phyloP scores from a whole-genome alignment of 495 filamentous ascomycete species.

The Xylaria flabelliformis region DNA sequence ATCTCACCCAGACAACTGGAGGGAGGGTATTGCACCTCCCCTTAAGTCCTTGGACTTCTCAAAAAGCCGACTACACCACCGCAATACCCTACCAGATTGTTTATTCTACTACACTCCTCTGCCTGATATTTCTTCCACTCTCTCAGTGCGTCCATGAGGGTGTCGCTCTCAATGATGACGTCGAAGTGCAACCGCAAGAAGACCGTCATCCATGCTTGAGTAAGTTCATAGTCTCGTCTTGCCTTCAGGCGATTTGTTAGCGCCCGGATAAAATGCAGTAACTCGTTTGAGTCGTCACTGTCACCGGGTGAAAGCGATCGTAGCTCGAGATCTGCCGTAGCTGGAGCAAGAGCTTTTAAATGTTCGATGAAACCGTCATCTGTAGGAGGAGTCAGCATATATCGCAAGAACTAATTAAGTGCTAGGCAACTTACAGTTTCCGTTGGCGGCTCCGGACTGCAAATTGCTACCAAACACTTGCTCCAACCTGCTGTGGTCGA shows the following conservation, averaged over 20 bases:
- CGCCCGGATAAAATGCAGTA: conserved; percentile 72
- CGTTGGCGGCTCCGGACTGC: conserved; percentile 49
- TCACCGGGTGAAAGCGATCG: conserved; percentile 69
- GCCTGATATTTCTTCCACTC: conserved; percentile 73
- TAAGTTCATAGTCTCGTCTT: conserved; percentile 85
- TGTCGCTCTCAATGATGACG: conserved; percentile 49
- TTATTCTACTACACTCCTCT: conserved; percentile 71
- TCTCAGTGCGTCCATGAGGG: conserved; percentile 56
- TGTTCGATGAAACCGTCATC: conserved; percentile 71
- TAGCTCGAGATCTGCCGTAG: conserved; percentile 86
- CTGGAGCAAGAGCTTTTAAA: conserved; percentile 78
- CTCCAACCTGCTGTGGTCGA: conserved; percentile 47
- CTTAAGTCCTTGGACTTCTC: conserved; percentile 64
- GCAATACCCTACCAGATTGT: conserved; percentile 82
- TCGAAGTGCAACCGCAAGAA: conserved; percentile 78
- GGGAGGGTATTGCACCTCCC: neutral
- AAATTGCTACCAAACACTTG: conserved; percentile 69
- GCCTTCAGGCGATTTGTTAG: conserved; percentile 70
- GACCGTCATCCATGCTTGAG: conserved; percentile 95
- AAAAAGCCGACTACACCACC: conserved; percentile 88
- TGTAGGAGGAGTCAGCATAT: conserved; percentile 31
- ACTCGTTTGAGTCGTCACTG: conserved; percentile 53
- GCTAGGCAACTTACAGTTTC: conserved; percentile 55
- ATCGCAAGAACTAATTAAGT: conserved; percentile 8
- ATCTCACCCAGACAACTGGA: neutral